These are phyloP conservation scores for Gigaspora rosea DNA, from an alignment of 192 early-diverging fungal genomes.

Conservation along the genomic window DNA sequence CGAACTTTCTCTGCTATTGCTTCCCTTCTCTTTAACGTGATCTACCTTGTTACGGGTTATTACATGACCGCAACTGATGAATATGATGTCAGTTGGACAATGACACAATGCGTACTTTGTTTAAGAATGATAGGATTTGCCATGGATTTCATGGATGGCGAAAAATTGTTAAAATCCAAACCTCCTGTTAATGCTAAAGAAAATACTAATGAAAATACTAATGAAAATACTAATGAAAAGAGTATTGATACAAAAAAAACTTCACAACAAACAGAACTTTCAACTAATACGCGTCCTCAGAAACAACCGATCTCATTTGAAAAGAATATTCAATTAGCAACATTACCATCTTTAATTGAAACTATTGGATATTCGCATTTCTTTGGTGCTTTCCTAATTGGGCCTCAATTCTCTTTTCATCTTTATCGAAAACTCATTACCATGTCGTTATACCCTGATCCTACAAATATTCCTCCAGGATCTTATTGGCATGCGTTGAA, in stretches of 20 bases:
- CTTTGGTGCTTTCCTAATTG: slow-evolving; percentile 58
- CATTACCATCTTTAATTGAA: slow-evolving; percentile 48
- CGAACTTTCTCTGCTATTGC: slow-evolving; percentile 38
- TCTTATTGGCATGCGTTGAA: slow-evolving; percentile 41
- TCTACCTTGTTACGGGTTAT: slow-evolving; percentile 53
- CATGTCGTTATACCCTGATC: slow-evolving; percentile 45
- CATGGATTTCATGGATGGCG: slow-evolving; percentile 62
- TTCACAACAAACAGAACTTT: not conserved
- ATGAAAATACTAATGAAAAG: not conserved
- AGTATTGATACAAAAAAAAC: not conserved
- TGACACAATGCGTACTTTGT: slow-evolving; percentile 65
- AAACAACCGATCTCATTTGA: slow-evolving; percentile 50
- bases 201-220: slow-evolving; percentile 16
- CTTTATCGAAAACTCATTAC: slow-evolving; percentile 53
- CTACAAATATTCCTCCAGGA: slow-evolving; percentile 40
- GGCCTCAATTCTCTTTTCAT: slow-evolving; percentile 65
- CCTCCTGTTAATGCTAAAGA: not conserved
- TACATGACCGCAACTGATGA: slow-evolving; percentile 48
- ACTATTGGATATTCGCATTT: slow-evolving; percentile 59
- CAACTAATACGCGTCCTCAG: not conserved
- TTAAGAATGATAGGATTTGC: slow-evolving; percentile 63
- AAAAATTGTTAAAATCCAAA: slow-evolving; percentile 30
- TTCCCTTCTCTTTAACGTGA: slow-evolving; percentile 53
- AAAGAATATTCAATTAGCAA: slow-evolving; percentile 44
- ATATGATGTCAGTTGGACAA: slow-evolving; percentile 64